Evolutionary conservation across 2,329 filamentous ascomycete genomes (phyloP).

Genomic region (Tolypocladium capitatum): DNA sequence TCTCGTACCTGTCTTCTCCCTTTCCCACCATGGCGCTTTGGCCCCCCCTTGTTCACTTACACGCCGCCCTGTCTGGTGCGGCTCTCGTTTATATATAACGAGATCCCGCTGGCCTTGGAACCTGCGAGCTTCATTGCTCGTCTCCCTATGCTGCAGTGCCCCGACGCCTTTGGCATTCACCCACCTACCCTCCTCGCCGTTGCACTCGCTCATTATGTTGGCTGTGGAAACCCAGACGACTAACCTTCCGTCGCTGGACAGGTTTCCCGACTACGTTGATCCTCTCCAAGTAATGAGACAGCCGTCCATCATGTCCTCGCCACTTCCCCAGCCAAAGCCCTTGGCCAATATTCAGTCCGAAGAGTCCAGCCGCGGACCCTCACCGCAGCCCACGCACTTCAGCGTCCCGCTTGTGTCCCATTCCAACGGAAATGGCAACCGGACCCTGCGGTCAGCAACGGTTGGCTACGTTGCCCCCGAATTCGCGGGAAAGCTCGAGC

Average conservation of each 20-base stretch:
- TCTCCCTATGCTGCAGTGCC: background rate
- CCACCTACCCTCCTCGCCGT: background rate
- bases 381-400: slow-evolving; percentile 79
- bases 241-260: slow-evolving; percentile 26
- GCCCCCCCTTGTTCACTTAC: background rate
- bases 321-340: slow-evolving; percentile 24
- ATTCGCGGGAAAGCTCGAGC: slow-evolving; percentile 82
- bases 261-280: slow-evolving; percentile 32
- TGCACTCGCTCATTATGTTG: slow-evolving; percentile 18
- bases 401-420: slow-evolving; percentile 48
- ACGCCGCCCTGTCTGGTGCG: background rate
- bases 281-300: slow-evolving; percentile 17
- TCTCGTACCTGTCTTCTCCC: background rate
- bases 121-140: background rate
- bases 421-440: slow-evolving; percentile 47
- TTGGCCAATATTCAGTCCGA: slow-evolving; percentile 26
- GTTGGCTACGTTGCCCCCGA: slow-evolving; percentile 90
- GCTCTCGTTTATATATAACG: background rate
- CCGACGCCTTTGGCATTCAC: background rate
- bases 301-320: slow-evolving; percentile 16
- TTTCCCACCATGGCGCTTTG: background rate
- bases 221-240: slow-evolving; percentile 23
- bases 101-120: background rate
- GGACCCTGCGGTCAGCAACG: slow-evolving; percentile 73
- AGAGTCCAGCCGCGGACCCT: slow-evolving; percentile 51